These are phyloP conservation scores for Phlegmacium glaucopus DNA, from an alignment of 768 basidiomycete genomes.

Conservation along the genomic window DNA sequence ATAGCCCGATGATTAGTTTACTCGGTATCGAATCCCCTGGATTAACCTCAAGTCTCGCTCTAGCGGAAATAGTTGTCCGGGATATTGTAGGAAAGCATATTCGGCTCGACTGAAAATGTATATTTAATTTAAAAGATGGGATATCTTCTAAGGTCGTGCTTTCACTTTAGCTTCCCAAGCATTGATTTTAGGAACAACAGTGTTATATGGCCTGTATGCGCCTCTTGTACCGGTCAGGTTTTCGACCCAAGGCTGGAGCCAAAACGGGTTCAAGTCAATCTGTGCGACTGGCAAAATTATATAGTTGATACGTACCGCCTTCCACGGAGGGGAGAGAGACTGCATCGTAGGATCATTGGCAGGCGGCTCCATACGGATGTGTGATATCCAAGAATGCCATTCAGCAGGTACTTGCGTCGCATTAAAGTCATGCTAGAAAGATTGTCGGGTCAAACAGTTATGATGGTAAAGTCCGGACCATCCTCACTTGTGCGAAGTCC, in stretches of 20 bases:
- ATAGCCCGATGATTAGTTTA: conserved; percentile 69
- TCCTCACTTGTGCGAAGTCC: conserved; percentile 77
- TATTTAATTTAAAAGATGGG: conserved; percentile 1
- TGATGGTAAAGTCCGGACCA: neutral
- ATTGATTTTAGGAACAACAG: conserved; percentile 74
- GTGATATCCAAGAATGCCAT: conserved; percentile 95
- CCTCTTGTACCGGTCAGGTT: conserved; percentile 93
- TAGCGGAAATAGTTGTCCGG: conserved; percentile 73
- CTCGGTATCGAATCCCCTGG: conserved; percentile 94
- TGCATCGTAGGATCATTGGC: conserved; percentile 70
- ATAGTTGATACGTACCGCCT: conserved; percentile 55
- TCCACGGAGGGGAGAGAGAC: conserved; percentile 72
- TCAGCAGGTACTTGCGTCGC: conserved; percentile 94
- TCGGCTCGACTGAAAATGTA: conserved; percentile 1
- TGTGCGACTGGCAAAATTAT: conserved; percentile 1
- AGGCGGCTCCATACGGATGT: conserved; percentile 85
- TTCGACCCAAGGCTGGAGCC: conserved; percentile 73
- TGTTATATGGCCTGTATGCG: conserved; percentile 88
- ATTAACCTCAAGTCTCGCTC: conserved; percentile 80
- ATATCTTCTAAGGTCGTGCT: conserved; percentile 36
- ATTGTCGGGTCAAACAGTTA: conserved; percentile 1
- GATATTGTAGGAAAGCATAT: conserved; percentile 1
- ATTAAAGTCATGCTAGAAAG: conserved; percentile 71
- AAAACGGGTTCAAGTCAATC: conserved; percentile 1
- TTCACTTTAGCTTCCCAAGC: conserved; percentile 80